phyloP scores from a whole-genome alignment of 2,329 filamentous ascomycete genomes.

The Beauveria brongniartii region DNA sequence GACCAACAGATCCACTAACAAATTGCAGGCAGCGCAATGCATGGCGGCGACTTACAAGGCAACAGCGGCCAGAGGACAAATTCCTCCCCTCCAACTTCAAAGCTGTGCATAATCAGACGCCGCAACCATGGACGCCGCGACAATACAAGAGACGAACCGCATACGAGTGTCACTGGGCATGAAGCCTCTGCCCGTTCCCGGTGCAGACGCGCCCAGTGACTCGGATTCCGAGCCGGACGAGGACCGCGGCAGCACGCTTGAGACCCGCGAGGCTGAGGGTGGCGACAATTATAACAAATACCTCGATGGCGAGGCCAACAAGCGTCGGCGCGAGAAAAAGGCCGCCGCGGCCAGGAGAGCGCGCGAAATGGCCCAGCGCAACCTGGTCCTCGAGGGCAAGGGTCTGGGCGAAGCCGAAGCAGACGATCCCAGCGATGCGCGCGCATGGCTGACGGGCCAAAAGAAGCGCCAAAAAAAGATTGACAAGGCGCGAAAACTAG shows the following conservation, averaged over 20 bases:
- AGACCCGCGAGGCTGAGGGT: constrained; percentile 65
- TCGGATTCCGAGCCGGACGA: constrained; percentile 44
- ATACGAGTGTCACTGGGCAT: constrained; percentile 83
- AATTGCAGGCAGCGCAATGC: neutral
- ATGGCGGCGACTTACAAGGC: constrained; percentile 4
- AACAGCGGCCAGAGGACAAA: neutral
- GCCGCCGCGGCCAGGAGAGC: constrained; percentile 80
- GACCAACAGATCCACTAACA: neutral
- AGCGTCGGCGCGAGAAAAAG: constrained; percentile 69
- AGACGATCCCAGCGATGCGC: constrained; percentile 62
- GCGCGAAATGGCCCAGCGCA: constrained; percentile 72
- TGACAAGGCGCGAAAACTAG: constrained; percentile 60
- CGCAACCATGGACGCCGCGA: constrained; percentile 53
- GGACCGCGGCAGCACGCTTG: constrained; percentile 73
- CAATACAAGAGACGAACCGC: constrained; percentile 90
- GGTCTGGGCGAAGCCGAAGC: constrained; percentile 71
- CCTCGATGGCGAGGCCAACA: constrained; percentile 65
- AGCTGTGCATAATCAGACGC: neutral
- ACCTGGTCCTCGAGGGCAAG: constrained; percentile 69
- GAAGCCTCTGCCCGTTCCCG: constrained; percentile 80
- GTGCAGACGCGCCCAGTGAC: constrained; percentile 45
- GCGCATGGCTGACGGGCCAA: constrained; percentile 77
- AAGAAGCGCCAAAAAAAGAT: constrained; percentile 95
- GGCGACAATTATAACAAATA: constrained; percentile 64
- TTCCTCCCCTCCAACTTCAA: neutral